A percentile compares a stretch with the other conserved stretches of the same genome.
These are phyloP conservation scores for Marsdenia floribunda DNA, from an alignment of 257 asterid genomes.

Conservation along the genomic window DNA sequence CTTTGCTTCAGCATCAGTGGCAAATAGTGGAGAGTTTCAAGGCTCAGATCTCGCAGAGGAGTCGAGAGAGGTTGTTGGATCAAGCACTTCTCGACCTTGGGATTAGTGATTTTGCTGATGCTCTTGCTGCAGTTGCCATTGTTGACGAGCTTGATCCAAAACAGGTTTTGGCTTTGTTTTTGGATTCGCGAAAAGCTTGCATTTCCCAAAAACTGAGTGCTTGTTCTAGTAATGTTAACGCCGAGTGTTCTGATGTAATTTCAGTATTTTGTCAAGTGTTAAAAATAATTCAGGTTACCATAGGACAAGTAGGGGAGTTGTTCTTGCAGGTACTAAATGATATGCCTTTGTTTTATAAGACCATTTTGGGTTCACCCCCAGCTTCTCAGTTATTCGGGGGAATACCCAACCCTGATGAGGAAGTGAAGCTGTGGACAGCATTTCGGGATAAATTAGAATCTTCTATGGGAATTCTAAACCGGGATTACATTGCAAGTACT, in stretches of 20 bases:
- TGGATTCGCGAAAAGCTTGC: conserved; percentile 74
- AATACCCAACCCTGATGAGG: conserved; percentile 91
- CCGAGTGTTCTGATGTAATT: conserved; percentile 71
- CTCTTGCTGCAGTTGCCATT: conserved; percentile 81
- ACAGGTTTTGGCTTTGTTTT: conserved; percentile 66
- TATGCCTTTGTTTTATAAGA: conserved; percentile 90
- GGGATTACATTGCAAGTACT: conserved; percentile 63
- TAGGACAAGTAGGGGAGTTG: conserved; percentile 93
- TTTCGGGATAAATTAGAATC: conserved; percentile 82
- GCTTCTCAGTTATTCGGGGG: conserved; percentile 99
- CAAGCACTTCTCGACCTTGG: conserved; percentile 46
- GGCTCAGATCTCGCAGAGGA: conserved; percentile 86
- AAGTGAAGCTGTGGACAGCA: conserved; percentile 80
- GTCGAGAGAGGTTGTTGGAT: conserved; percentile 84
- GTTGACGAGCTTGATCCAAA: conserved; percentile 83
- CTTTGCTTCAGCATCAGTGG: conserved; percentile 97
- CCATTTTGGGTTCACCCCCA: conserved; percentile 79
- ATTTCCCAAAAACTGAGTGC: conserved; percentile 65
- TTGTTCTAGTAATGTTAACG: conserved; percentile 55
- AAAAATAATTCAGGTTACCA: conserved; percentile 76
- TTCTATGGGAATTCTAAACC: conserved; percentile 56
- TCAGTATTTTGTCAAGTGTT: conserved; percentile 76
- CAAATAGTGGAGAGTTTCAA: conserved; percentile 90
- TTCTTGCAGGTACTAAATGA: conserved; percentile 87
- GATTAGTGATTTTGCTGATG: conserved; percentile 87